Evolutionary conservation across 1,139 yeast species (phyloP), one percentile per base, ranked within the genome.

Genomic region (Yamadazyma pseudoaaseri): DNA sequence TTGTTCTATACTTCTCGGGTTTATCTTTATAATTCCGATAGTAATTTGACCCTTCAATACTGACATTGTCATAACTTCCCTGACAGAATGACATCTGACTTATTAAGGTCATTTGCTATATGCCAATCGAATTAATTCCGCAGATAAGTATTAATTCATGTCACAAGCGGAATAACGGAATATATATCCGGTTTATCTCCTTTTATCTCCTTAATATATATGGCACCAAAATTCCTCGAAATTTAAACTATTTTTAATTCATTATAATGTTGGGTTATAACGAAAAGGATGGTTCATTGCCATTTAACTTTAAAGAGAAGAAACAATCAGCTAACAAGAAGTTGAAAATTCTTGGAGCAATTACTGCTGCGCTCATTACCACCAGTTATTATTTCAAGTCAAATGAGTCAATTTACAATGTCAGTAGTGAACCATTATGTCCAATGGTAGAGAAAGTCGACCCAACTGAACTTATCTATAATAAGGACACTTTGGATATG

Each of bases 401-500:
- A 6, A 6, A n/a, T 6, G n/a, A 6, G 6, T 6, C 9, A 9
- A n/a, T 6, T 13, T 25, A 12, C 6, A 14, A 12, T 12, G 13
- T 25, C n/a, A 15, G n/a, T 12, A 15, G 13, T 5, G 29, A 26
- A 16, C 26, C 28, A 33, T 44, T 62, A 12, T 65, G 72, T 41
- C 71, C 71, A 2, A 31, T 62, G 6, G 61, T 62, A 4, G 49
- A 52, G 4, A 63, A 63, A 35, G 26, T 61, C 5, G 56, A 62
- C 33, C 66, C 66, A 3, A 16, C 38, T 8, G 39, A 50, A n/a
- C 44, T 47, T 34, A 31, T 60, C 16, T 49, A 54, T 33, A 43
- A 49, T 17, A 45, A 44, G 11, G 51, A 49, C 4, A 54, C 61
- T 3, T 35, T 61, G 20, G 47, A 55, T 18, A 49, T 43, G 26